Evolutionary conservation across 225 moss, liverwort and hornwort species (phyloP), one percentile per base, ranked within the genome.

Genomic region (Bryum argenteum): DNA sequence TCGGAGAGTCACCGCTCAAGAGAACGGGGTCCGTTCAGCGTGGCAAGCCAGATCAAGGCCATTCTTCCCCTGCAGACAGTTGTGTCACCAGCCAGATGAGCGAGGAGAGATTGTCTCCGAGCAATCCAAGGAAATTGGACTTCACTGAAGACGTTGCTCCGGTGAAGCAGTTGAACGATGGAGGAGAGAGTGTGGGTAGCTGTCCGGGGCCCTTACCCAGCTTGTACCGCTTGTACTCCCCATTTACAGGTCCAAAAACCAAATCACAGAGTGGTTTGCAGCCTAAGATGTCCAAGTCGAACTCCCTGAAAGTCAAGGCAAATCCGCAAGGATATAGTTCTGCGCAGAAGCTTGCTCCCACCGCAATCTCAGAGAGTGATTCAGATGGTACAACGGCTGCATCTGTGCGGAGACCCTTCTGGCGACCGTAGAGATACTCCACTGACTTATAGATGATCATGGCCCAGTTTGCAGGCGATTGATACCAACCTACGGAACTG

Each of bases 371-470:
- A 4, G 83, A 80, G 7, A 73, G 70, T 24, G 79, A 80, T 65
- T 83, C 83, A 18, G 83, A 28, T 12, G 83, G 83, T 10, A 80
- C 83, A 6, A 80, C 80, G 51, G 83, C 79, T 3, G 83, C 80
- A 28, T 80, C 77, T 3, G 79, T 83, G 39, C 73, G 70, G 58
- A 77, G 80, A n/a, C 83, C 83, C 19, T 79, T 71, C 55, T 79
- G 83, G 83, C 75, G 72, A 58, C 79, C 82, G 71, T 82, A 76
- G 70, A 57, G 62, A 47, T 47, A 22, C 56, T 65, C 56, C 43
- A 13, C 58, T 42, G 53, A 11, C 8, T 53, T 60, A 15, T 33
- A 33, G 5, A 33, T 6, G 33, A 33, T 33, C 33, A 6, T 33
- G 33, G 37, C 53, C 39, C 67, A 48, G 17, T 67, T 50, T 64